phyloP scores from a whole-genome alignment of 202 grass and related monocot species.

The Panicum hallii region DNA sequence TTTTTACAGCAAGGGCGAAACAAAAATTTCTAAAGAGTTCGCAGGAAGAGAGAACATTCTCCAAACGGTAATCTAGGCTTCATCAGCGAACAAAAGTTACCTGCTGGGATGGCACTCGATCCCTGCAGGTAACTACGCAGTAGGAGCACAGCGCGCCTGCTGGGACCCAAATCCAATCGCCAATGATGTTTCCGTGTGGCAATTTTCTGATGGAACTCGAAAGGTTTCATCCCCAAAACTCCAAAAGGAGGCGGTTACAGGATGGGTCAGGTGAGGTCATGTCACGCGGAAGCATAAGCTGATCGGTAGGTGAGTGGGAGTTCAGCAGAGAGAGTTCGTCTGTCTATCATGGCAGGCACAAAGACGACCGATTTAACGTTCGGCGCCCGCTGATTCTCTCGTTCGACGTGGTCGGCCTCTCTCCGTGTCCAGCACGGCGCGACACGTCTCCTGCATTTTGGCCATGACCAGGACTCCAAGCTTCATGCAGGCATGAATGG shows the following conservation, averaged over 20 bases:
- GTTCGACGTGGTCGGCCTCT: background rate
- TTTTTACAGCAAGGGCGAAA: no score
- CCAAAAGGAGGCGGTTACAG: no score
- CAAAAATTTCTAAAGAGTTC: no score
- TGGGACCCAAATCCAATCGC: background rate
- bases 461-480: no score
- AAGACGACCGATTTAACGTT: background rate
- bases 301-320: background rate
- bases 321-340: background rate
- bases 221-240: background rate
- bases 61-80: background rate
- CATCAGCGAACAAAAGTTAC: no score
- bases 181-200: background rate
- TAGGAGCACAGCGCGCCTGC: background rate
- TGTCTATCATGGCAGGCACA: slow-evolving; percentile 1
- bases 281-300: background rate
- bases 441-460: background rate
- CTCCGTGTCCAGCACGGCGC: background rate
- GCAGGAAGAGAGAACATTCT: no score
- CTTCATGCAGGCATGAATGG: background rate
- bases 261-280: background rate
- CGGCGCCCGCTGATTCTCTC: background rate
- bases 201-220: background rate
- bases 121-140: background rate
- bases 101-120: background rate